phyloP scores from a whole-genome alignment of 805 yeast genomes.

The Phaffomyces opuntiae region DNA sequence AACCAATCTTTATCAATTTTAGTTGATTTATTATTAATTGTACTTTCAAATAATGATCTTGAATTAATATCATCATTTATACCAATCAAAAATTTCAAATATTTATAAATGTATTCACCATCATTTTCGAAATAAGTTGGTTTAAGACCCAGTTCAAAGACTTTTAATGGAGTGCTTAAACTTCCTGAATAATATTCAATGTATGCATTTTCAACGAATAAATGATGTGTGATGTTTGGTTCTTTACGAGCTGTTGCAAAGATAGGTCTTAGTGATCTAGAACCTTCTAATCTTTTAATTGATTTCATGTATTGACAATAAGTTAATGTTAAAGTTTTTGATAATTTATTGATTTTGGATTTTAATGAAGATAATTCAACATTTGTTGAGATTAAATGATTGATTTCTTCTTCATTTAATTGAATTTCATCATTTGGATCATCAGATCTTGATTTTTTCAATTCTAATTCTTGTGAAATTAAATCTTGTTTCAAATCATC shows the following conservation, averaged over 20 bases:
- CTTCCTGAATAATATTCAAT: conserved; percentile 69
- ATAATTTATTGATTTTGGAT: conserved; percentile 16
- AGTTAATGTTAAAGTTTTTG: conserved; percentile 49
- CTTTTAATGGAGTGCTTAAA: conserved; percentile 52
- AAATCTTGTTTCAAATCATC: conserved; percentile 16
- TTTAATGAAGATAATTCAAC: conserved; percentile 12
- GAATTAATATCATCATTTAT: conserved; percentile 65
- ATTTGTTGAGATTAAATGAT: conserved; percentile 9
- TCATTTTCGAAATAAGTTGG: conserved; percentile 37
- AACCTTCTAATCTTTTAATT: conserved; percentile 58
- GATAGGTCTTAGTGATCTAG: conserved; percentile 64
- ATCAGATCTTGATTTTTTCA: neutral
- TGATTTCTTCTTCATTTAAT: conserved; percentile 15
- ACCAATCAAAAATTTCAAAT: conserved; percentile 64
- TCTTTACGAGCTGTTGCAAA: conserved; percentile 63
- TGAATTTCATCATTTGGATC: conserved; percentile 7
- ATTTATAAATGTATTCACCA: conserved; percentile 58
- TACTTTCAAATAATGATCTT: conserved; percentile 75
- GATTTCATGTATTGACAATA: conserved; percentile 68
- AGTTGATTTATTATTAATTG: conserved; percentile 41
- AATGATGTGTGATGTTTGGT: conserved; percentile 54
- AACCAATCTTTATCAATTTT: conserved; percentile 28
- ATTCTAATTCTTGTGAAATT: conserved; percentile 3
- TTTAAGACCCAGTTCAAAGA: conserved; percentile 75
- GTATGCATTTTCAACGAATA: conserved; percentile 75